Base-by-base conservation (phyloP, 1,284 basidiomycete genomes). In the Mycena citricolor region DNA sequence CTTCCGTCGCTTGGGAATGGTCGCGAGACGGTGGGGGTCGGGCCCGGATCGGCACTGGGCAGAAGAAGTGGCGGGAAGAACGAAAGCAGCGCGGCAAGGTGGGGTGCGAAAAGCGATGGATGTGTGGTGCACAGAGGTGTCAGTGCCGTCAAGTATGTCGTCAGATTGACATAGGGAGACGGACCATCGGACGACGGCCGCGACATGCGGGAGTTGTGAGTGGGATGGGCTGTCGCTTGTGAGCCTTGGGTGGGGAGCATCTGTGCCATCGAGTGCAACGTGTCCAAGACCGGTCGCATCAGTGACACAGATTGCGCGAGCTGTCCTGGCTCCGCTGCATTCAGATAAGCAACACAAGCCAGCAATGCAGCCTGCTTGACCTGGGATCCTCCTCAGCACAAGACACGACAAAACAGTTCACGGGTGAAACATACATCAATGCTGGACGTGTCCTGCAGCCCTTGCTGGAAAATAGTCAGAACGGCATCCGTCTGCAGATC, bases 401-500 rank as follows among this genome's bases (percentile, higher is more conserved):
- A 37, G 22, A 44, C 10, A 38, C 19, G 14, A 19, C 20, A 32
- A 24, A 39, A 23, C 17, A 17, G 22, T 16, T 16, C 42, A 41
- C 17, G 34, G 22, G 44, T 16, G 14, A 13, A 7, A 69, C 73
- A 41, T 54, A 85, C 83, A 52, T 83, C 77, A 44, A 84, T 64
- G 55, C 74, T 79, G 44, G 80, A 71, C 7, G 66, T 58, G 57
- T 87, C 84, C 57, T 80, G 74, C 16, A 88, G 61, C 0, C 86
- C 85, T 22, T 73, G 73, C 54, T 80, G 74, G 36, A 86, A 76
- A 3, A 86, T 74, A 1, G 67, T 64, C 16, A 87, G 59, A 0
- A 87, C 82, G 0, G 74, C 74, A 28, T 85, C 80, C 2, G 77
- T 73, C 57, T 85, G 80, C 14, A 89, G 68, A 62, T 88, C 84